phyloP scores from a whole-genome alignment of 129 eudicot species.

The Gnaphalium uliginosum region DNA sequence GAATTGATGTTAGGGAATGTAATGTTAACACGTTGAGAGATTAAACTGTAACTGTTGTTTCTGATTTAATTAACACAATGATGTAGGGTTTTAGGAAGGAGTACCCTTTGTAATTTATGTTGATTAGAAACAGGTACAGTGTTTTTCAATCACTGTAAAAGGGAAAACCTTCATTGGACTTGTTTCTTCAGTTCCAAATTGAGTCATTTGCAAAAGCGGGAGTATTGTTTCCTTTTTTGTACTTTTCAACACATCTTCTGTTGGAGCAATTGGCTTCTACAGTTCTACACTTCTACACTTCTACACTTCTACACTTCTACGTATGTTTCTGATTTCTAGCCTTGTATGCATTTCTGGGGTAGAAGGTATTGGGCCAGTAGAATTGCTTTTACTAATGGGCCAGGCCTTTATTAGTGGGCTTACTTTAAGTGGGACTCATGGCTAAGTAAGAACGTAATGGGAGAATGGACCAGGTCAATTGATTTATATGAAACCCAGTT shows the following conservation, averaged over 20 bases:
- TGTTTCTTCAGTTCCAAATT: conserved; percentile 2
- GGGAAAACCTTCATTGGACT: conserved; percentile 14
- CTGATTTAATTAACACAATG: conserved; percentile 43
- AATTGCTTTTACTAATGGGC: no score
- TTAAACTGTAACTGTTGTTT: conserved; percentile 36
- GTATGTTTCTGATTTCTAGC: no score
- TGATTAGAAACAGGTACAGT: conserved; percentile 33
- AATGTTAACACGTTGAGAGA: conserved; percentile 45
- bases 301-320: no score
- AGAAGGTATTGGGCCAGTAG: no score
- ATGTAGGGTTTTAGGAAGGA: conserved; percentile 35
- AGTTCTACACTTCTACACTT: no score
- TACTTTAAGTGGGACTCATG: no score
- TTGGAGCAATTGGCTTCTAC: neutral
- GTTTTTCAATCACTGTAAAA: conserved; percentile 28
- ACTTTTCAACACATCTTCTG: neutral
- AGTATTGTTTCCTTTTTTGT: conserved; percentile 6
- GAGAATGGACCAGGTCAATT: no score
- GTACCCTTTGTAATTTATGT: conserved; percentile 14
- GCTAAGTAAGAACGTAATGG: no score
- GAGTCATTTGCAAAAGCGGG: conserved; percentile 16
- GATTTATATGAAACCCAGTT: no score
- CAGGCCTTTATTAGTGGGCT: no score
- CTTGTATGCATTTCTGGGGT: no score
- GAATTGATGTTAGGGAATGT: conserved; percentile 24